Evolutionary conservation across 2,329 filamentous ascomycete genomes (phyloP).

Genomic region (Fusarium dlaminii): DNA sequence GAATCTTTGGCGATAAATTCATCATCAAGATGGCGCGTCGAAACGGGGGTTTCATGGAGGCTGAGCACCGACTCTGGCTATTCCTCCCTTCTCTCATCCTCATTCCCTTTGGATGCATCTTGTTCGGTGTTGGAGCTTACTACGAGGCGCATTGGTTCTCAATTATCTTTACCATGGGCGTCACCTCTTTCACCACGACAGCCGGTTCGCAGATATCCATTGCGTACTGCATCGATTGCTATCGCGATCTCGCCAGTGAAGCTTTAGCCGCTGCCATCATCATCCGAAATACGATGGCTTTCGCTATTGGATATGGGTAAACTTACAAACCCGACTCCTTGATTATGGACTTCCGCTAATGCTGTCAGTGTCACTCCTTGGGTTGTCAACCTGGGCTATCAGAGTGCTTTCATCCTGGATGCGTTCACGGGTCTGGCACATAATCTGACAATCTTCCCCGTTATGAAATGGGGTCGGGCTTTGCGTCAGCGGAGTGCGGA

Average conservation of each 20-base stretch:
- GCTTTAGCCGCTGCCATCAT: not conserved
- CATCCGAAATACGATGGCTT: not conserved
- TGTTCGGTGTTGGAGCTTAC: not conserved
- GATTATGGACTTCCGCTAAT: not conserved
- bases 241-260: not conserved
- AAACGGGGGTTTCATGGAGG: not conserved
- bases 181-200: not conserved
- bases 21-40: not conserved
- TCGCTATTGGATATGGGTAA: not conserved
- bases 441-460: not conserved
- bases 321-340: not conserved
- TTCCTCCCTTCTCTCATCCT: not conserved
- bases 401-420: not conserved
- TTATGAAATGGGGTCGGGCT: not conserved
- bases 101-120: not conserved
- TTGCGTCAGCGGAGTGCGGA: not conserved
- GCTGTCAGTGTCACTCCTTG: not conserved
- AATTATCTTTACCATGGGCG: not conserved
- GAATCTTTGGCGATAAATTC: not conserved
- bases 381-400: not conserved
- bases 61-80: not conserved
- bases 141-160: not conserved
- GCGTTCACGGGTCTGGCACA: not conserved
- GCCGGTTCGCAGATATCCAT: not conserved
- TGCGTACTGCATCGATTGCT: not conserved